Percentiles rank a stretch among this genome's conserved stretches.
phyloP scores from a whole-genome alignment of 2,329 filamentous ascomycete species.

The Talaromyces sp. region DNA sequence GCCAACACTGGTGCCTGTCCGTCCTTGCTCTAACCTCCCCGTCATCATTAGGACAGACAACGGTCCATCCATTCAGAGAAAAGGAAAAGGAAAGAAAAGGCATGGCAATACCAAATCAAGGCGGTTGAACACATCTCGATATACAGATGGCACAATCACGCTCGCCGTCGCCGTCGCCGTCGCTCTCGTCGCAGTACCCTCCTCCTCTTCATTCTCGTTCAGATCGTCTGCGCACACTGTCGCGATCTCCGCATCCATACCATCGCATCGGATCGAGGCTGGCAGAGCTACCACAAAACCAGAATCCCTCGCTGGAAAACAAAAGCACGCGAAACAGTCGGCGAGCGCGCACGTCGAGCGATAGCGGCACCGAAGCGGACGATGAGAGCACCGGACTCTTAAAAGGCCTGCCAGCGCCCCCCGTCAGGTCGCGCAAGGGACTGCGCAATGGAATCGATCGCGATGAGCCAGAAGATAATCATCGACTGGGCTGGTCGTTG shows the following conservation, averaged over 20 bases:
- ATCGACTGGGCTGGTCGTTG: constrained; percentile 28
- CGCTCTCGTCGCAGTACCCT: background rate
- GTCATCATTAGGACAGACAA: background rate
- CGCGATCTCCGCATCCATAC: constrained; percentile 13
- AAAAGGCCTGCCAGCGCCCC: constrained; percentile 78
- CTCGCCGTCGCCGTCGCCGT: background rate
- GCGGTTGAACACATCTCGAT: background rate
- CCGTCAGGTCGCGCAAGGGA: constrained; percentile 69
- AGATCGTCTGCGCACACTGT: background rate
- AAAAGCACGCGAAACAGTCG: constrained; percentile 15
- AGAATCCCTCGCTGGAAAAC: constrained; percentile 29
- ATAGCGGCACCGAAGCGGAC: constrained; percentile 91
- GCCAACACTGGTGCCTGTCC: background rate
- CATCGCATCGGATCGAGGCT: constrained; percentile 49
- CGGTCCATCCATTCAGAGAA: background rate
- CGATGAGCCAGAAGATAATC: constrained; percentile 21
- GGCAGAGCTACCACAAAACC: constrained; percentile 38
- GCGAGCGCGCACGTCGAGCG: constrained; percentile 58
- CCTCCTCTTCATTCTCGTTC: constrained; percentile 31
- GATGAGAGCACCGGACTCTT: constrained; percentile 76
- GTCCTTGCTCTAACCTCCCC: background rate
- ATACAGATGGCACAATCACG: background rate
- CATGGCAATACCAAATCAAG: background rate
- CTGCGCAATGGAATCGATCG: constrained; percentile 47
- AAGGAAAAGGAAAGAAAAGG: background rate